Evolutionary conservation across 2,329 filamentous ascomycete species (phyloP).

Genomic region (Talaromyces sp.): DNA sequence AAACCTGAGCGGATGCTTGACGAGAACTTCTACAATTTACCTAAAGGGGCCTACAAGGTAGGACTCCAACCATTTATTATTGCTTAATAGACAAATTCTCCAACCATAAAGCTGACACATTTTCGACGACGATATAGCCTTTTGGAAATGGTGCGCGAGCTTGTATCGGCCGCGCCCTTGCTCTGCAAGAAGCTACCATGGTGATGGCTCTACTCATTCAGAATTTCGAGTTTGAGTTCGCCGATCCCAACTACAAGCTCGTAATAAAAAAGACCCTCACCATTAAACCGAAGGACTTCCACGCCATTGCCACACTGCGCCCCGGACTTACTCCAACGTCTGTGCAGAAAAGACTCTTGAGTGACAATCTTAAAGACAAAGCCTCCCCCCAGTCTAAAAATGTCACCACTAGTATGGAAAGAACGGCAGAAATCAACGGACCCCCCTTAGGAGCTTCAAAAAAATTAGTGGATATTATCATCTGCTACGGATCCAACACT

Average conservation of each 20-base stretch:
- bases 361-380: not conserved
- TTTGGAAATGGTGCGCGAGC: not conserved
- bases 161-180: not conserved
- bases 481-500: not conserved
- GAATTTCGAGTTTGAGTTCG: not conserved
- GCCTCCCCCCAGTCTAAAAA: not conserved
- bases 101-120: not conserved
- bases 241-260: not conserved
- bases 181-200: not conserved
- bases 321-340: not conserved
- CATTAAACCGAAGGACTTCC: not conserved
- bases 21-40: not conserved
- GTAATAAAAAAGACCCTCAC: not conserved
- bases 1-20: not conserved
- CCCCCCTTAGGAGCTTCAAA: not conserved
- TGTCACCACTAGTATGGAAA: not conserved
- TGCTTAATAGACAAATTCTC: not conserved
- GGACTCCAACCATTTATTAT: not conserved
- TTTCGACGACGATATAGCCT: not conserved
- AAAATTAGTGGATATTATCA: not conserved
- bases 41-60: not conserved
- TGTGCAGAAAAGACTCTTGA: not conserved
- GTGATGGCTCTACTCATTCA: not conserved
- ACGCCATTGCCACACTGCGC: not conserved
- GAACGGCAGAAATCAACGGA: not conserved